Base-by-base conservation (phyloP, 2,329 filamentous ascomycete genomes). In the Apiospora phragmitis region DNA sequence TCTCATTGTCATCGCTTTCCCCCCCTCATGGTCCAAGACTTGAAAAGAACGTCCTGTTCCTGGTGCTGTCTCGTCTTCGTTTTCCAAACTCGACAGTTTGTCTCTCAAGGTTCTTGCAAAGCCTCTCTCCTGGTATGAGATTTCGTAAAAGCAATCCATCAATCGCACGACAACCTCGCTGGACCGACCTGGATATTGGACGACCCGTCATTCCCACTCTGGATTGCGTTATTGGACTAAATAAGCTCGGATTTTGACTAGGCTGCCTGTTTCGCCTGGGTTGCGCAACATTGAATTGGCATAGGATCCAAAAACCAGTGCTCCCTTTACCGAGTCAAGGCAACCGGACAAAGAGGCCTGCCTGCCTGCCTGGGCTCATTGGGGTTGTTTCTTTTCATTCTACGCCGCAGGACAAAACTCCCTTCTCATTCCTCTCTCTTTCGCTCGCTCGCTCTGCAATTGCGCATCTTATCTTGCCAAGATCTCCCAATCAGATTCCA, bases 141-240 rank as follows among this genome's bases (percentile, higher is more conserved):
- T 32, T 26, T 45, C 42, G 65, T 47, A n/a, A 47, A 29, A 43
- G 14, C 26, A 32, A 67, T 47, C 42, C 65, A 47, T 47, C 43
- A 47, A 47, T 67, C 45, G 65, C 65, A 67, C 65, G 45, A 67
- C 55, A 62, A 62, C 55, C 32, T 35, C 35, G 42, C 45, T 67
- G 65, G 65, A 47, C 45, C 45, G 65, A 47, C 45, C 45, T 35
- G 65, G 42, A 45, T 47, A 67, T 47, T 62, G 29, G 55, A 62
- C 55, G 55, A 62, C 29, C 55, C 65, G 65, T 47, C 65, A 43
- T 47, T 67, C 32, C 26, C 65, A 45, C 65, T 26, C 65, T 35
- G 42, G 65, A 45, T 67, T 67, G 42, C 65, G 65, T 67, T 45
- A 45, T 67, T 62, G 55, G 32, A 35, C 55, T 29, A 62, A 35